These are phyloP conservation scores for Diaporthe sp. DNA, from an alignment of 2,329 filamentous ascomycete species.

Conservation along the genomic window DNA sequence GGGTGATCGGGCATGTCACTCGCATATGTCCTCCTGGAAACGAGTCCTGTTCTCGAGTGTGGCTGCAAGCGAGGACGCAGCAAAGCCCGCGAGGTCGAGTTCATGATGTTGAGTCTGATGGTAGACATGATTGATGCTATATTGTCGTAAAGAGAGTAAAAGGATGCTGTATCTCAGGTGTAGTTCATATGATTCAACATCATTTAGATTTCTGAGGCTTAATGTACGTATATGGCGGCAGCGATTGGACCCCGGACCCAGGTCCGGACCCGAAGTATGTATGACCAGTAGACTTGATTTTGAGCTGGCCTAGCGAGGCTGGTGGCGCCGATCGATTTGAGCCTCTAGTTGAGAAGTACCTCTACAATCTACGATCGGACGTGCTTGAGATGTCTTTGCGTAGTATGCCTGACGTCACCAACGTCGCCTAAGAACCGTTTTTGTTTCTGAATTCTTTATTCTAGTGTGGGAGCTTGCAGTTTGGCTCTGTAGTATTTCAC, in stretches of 20 bases:
- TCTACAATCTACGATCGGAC: neutral
- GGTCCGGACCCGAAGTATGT: neutral
- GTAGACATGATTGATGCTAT: neutral
- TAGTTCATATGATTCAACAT: neutral
- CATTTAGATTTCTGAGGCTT: neutral
- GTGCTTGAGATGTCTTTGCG: neutral
- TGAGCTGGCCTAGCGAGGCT: conserved; percentile 15
- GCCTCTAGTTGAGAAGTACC: conserved; percentile 1
- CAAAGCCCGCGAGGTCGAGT: neutral
- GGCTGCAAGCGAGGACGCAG: neutral
- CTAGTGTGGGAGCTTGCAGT: neutral
- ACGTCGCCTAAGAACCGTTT: neutral
- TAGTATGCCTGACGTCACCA: conserved; percentile 8
- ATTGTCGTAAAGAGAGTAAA: neutral
- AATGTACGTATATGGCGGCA: neutral
- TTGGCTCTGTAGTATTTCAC: neutral
- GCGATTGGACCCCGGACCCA: neutral
- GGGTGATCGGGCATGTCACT: conserved; percentile 19
- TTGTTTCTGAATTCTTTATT: neutral
- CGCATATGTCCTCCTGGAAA: conserved; percentile 1
- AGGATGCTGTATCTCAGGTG: neutral
- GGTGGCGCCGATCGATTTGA: conserved; percentile 21
- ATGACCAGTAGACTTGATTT: conserved; percentile 29
- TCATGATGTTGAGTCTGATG: conserved; percentile 6
- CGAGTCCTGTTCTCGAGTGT: neutral